Percentiles rank a stretch among this genome's conserved stretches.
phyloP scores from a whole-genome alignment of 768 basidiomycete species.

The Boletales sp. region DNA sequence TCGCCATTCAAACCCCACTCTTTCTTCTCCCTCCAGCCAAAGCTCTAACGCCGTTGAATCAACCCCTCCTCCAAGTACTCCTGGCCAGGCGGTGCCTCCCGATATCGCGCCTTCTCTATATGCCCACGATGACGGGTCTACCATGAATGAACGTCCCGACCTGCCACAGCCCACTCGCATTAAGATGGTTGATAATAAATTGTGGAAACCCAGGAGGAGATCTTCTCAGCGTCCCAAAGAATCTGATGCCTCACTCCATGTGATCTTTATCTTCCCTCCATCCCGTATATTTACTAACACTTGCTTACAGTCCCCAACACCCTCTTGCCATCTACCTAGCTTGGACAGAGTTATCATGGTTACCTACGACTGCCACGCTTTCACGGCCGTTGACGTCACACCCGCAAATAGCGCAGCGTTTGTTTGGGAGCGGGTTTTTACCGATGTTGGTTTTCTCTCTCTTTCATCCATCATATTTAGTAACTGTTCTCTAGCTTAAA shows the following conservation, averaged over 20 bases:
- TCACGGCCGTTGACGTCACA: constrained; percentile 68
- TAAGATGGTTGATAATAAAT: constrained; percentile 31
- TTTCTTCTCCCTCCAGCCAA: constrained; percentile 68
- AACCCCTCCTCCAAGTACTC: constrained; percentile 70
- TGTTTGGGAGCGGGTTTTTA: constrained; percentile 78
- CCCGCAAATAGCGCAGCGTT: constrained; percentile 59
- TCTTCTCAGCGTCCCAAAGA: constrained; percentile 29
- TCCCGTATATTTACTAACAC: constrained; percentile 7
- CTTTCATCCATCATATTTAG: neutral
- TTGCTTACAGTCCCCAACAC: constrained; percentile 27
- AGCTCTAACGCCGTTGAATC: constrained; percentile 61
- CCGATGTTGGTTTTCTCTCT: constrained; percentile 50
- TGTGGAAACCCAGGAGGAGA: constrained; percentile 24
- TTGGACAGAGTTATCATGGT: constrained; percentile 52
- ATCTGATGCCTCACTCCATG: constrained; percentile 25
- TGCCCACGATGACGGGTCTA: constrained; percentile 34
- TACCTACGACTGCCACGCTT: constrained; percentile 74
- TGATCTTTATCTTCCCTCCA: constrained; percentile 7
- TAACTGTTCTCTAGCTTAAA: constrained; percentile 49
- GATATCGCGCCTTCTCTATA: constrained; percentile 38
- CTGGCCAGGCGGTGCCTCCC: constrained; percentile 46
- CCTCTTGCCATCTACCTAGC: constrained; percentile 27
- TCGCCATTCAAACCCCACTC: constrained; percentile 47
- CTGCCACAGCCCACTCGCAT: constrained; percentile 27
- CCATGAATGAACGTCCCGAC: constrained; percentile 28